Base-by-base conservation (phyloP, 352 stramenopile genomes). In the Lagenidium sp. region DNA sequence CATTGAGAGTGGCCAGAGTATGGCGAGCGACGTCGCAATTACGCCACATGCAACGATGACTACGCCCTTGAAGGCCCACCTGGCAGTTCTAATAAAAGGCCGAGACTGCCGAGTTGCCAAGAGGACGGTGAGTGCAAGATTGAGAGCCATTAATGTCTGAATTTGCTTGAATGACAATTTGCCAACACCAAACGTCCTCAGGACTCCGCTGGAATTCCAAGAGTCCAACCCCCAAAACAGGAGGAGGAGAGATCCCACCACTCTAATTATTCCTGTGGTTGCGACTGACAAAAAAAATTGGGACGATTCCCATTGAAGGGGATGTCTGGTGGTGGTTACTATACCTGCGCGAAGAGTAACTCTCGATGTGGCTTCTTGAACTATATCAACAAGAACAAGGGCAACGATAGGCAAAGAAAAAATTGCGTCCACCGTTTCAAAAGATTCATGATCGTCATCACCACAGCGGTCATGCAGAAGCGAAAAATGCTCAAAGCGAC, bases 301-400 rank as follows among this genome's bases (percentile, higher is more conserved):
- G 55, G 36, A 91, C 41, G 45, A 83, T 74, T 82, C 84, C 95
- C 18, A 47, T 67, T 45, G 90, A 66, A 4, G 85, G 78, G 15
- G 57, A 54, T 28, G 68, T 44, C 12, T 32, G 28, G 74, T 6
- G 74, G 84, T 20, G 85, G 65, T 36, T 82, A 64, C 34, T 89
- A 82, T 38, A 88, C 81, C 63, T 97, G 86, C 42, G 95, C 85
- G 41, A 82, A 78, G 55, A 84, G 91, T 64, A 73, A 98, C 38
- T 78, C 97, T n/a, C 36, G 98, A 85, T 22, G 88, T 96, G 23
- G 83, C 91, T 52, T 98, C 91, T 63, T 98, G 97, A 25, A 98
- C 50, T 26, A 98, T 76, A 36, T 89, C 96, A 50, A 98, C 95
- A n/a, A 97, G 46, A 41, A 97, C 82, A 1, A 98, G 56, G 19